phyloP scores from a whole-genome alignment of 371 early-diverging fungal species.

The Lichtheimia hyalospora region DNA sequence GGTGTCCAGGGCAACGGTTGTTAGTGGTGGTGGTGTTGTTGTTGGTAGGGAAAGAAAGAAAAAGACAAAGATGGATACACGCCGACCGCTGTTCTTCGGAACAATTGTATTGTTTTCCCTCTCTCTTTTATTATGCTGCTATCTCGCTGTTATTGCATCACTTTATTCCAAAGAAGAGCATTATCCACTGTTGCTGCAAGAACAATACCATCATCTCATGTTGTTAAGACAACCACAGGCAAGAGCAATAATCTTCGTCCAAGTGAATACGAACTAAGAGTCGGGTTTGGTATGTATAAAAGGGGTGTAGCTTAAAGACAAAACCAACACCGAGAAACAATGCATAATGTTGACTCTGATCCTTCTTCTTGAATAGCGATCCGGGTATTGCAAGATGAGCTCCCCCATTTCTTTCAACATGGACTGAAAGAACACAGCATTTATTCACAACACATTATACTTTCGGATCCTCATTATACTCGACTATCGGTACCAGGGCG shows the following conservation, averaged over 20 bases:
- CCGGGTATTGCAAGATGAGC: conserved; percentile 43
- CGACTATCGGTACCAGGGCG: conserved; percentile 46
- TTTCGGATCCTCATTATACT: conserved; percentile 60
- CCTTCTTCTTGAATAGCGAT: conserved; percentile 34
- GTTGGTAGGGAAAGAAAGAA: too few relatives aligned
- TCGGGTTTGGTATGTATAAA: conserved; percentile 10
- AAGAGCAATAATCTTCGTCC: conserved; percentile 9
- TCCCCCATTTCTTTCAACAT: conserved; percentile 45
- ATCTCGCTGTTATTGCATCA: background rate
- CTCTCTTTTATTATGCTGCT: conserved; percentile 2
- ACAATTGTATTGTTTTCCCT: too few relatives aligned
- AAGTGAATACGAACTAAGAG: conserved; percentile 40
- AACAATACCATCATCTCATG: background rate
- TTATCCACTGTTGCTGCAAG: background rate
- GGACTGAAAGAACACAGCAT: conserved; percentile 45
- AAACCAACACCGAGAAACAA: background rate
- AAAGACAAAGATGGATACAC: too few relatives aligned
- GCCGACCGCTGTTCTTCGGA: too few relatives aligned
- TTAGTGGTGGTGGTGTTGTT: too few relatives aligned
- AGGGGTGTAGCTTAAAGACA: background rate
- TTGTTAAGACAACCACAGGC: background rate
- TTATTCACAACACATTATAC: conserved; percentile 41
- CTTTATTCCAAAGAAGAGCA: background rate
- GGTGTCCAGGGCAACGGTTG: too few relatives aligned
- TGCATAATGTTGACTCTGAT: background rate